These are phyloP conservation scores for Phytopythium helicoides DNA, from an alignment of 352 stramenopile species.

Conservation along the genomic window DNA sequence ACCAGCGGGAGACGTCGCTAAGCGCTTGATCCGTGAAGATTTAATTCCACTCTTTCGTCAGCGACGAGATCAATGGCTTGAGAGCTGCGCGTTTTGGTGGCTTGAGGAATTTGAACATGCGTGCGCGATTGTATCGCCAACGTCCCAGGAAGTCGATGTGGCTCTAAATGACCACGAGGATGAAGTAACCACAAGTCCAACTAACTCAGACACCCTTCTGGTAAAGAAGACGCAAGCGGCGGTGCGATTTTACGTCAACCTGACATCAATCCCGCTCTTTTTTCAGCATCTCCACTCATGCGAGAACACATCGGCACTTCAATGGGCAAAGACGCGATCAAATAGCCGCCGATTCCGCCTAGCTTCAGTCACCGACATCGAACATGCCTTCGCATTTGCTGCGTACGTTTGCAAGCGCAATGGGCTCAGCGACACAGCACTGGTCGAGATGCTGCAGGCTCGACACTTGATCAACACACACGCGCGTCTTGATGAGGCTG, in stretches of 20 bases:
- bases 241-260: slow-evolving; percentile 76
- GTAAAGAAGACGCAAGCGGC: slow-evolving; percentile 41
- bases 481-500: slow-evolving; percentile 50
- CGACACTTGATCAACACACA: slow-evolving; percentile 79
- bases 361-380: slow-evolving; percentile 70
- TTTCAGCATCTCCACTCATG: slow-evolving; percentile 82
- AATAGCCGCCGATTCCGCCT: slow-evolving; percentile 17
- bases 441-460: slow-evolving; percentile 85
- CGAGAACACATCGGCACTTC: slow-evolving; percentile 56
- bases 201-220: slow-evolving; percentile 17
- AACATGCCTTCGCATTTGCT: slow-evolving; percentile 79
- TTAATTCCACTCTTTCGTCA: slow-evolving; percentile 63
- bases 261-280: slow-evolving; percentile 83
- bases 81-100: slow-evolving; percentile 82
- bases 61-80: slow-evolving; percentile 65
- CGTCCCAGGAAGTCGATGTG: slow-evolving; percentile 66
- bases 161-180: slow-evolving; percentile 11
- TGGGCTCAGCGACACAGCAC: slow-evolving; percentile 76
- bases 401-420: slow-evolving; percentile 85
- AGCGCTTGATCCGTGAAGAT: slow-evolving; percentile 59
- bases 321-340: slow-evolving; percentile 40
- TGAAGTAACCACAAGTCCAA: background rate
- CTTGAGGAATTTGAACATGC: slow-evolving; percentile 85
- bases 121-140: slow-evolving; percentile 56
- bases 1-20: slow-evolving; percentile 44